Conservation (phyloP, 345 rosid genomes). For the Eutrema yunnanense region DNA sequence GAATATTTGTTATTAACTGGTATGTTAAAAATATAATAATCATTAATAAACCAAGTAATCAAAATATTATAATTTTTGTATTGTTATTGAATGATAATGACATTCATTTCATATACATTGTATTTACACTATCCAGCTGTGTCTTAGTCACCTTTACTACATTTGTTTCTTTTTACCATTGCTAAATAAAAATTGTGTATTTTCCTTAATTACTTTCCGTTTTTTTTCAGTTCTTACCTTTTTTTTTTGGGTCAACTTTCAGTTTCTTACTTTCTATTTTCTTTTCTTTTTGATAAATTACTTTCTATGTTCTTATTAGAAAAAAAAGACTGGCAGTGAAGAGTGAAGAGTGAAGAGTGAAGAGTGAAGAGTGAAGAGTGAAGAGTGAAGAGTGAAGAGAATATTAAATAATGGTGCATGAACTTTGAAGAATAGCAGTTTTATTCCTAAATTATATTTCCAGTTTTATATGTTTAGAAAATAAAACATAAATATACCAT, state of each 20-base stretch:
- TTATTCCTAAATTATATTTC: not conserved
- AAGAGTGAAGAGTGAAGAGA: not conserved
- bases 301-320: not conserved
- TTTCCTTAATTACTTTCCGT: not conserved
- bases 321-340: not conserved
- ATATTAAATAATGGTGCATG: not conserved
- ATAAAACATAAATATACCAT: not conserved
- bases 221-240: not conserved
- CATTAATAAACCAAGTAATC: not conserved
- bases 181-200: not conserved
- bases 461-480: not conserved
- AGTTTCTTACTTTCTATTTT: not conserved
- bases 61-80: not conserved
- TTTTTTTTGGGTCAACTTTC: no score
- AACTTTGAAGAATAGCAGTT: not conserved
- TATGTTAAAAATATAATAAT: not conserved
- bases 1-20: not conserved
- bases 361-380: no score
- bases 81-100: not conserved
- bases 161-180: not conserved
- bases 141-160: not conserved
- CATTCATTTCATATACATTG: not conserved
- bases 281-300: not conserved
- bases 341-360: no score
- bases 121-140: not conserved